Percentiles rank a stretch among this genome's conserved stretches.
Evolutionary conservation across 176 grass and related monocot genomes (phyloP).

Genomic region (Phyllostachys edulis): DNA sequence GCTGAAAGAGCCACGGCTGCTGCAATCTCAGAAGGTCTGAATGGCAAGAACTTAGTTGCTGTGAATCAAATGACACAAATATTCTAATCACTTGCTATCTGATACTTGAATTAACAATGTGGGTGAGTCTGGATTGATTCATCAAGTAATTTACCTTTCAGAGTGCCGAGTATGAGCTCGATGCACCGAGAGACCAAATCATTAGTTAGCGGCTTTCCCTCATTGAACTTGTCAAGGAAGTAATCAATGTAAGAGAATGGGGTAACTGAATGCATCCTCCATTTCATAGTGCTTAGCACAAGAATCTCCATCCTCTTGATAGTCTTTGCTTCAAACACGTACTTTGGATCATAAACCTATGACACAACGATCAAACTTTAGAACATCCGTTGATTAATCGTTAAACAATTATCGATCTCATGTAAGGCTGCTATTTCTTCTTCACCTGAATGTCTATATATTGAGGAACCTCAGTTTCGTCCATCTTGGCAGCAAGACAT

Average conservation of each 20-base stretch:
- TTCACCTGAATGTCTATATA: constrained; percentile 60
- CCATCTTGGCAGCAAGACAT: constrained; percentile 90
- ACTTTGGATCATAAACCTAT: constrained; percentile 49
- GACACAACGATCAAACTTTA: background rate
- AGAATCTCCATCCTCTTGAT: constrained; percentile 72
- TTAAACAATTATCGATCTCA: background rate
- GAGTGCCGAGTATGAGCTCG: constrained; percentile 55
- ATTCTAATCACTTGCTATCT: background rate
- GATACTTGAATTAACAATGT: background rate
- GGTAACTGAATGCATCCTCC: constrained; percentile 74
- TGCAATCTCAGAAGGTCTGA: constrained; percentile 76
- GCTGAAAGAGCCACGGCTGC: constrained; percentile 53
- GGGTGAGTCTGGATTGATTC: background rate
- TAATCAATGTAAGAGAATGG: constrained; percentile 79
- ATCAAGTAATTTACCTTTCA: constrained; percentile 49
- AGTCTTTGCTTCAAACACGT: constrained; percentile 40
- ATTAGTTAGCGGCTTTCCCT: constrained; percentile 37
- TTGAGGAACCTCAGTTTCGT: constrained; percentile 53
- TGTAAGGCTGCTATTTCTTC: background rate
- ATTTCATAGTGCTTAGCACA: constrained; percentile 67
- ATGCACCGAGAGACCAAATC: constrained; percentile 44
- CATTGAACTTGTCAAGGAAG: constrained; percentile 64
- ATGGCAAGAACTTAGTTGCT: constrained; percentile 70
- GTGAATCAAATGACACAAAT: constrained; percentile 34
- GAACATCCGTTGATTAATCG: background rate